Percentiles rank a stretch among this genome's conserved stretches.
phyloP scores from a whole-genome alignment of 345 rosid genomes.

The Cardamine chenopodiifolia region DNA sequence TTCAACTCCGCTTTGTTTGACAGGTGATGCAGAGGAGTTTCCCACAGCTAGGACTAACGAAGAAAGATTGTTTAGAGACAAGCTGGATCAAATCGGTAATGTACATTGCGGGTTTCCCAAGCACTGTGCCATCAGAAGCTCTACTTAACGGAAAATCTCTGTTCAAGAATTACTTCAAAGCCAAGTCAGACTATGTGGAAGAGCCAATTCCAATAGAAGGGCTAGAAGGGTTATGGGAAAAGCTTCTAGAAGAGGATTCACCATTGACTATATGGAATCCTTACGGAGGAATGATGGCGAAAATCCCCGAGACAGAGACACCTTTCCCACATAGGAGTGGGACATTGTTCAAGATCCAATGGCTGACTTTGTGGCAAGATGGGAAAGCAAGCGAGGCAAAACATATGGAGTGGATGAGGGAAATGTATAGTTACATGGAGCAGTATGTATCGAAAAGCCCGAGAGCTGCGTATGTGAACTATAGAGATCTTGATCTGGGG shows the following conservation, averaged over 20 bases:
- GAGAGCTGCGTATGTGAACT: slow-evolving; percentile 43
- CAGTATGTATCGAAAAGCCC: slow-evolving; percentile 41
- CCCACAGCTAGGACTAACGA: slow-evolving; percentile 61
- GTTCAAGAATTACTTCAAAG: slow-evolving; percentile 64
- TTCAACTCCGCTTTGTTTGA: slow-evolving; percentile 3
- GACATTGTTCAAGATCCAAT: slow-evolving; percentile 42
- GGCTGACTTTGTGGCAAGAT: slow-evolving; percentile 42
- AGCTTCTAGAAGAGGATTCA: slow-evolving; percentile 36
- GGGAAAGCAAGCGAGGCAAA: slow-evolving; percentile 39
- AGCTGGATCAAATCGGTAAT: slow-evolving; percentile 69
- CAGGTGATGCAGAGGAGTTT: slow-evolving; percentile 56
- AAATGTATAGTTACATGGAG: slow-evolving; percentile 45
- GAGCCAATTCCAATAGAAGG: slow-evolving; percentile 42
- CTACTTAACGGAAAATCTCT: slow-evolving; percentile 54
- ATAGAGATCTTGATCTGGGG: slow-evolving; percentile 47
- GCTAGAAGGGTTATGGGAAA: slow-evolving; percentile 41
- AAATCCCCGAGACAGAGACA: slow-evolving; percentile 42
- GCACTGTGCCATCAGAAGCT: slow-evolving; percentile 47
- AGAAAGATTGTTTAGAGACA: slow-evolving; percentile 55
- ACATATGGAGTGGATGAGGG: slow-evolving; percentile 46
- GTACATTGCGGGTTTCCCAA: slow-evolving; percentile 60
- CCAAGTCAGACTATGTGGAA: slow-evolving; percentile 72
- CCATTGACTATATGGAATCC: slow-evolving; percentile 43
- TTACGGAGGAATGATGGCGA: slow-evolving; percentile 45
- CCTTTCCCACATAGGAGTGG: slow-evolving; percentile 49